These are phyloP conservation scores for Fusarium albidum DNA, from an alignment of 2,329 filamentous ascomycete genomes.

Conservation along the genomic window DNA sequence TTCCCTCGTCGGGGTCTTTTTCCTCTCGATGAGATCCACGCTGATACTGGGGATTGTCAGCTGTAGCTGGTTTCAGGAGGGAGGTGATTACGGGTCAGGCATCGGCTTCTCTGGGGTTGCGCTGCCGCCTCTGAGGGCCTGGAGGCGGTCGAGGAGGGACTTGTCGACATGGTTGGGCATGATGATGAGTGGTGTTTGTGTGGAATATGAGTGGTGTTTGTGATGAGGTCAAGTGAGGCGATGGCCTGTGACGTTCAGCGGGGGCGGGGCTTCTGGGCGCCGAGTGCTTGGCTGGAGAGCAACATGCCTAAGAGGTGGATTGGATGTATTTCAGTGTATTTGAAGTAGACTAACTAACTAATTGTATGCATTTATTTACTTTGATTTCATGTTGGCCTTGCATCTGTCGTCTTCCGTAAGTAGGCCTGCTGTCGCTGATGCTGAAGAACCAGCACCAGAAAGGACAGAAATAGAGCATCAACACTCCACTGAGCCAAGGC, in stretches of 20 bases:
- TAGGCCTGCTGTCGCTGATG: too few species aligned
- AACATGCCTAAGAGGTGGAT: neutral
- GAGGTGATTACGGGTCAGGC: conserved; percentile 50
- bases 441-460: too few species aligned
- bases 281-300: conserved; percentile 20
- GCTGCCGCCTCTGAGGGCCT: conserved; percentile 54
- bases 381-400: too few species aligned
- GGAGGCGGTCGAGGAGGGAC: conserved; percentile 61
- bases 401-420: too few species aligned
- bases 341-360: too few species aligned
- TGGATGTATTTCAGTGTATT: neutral
- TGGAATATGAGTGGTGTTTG: neutral
- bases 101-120: conserved; percentile 47
- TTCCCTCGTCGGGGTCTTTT: conserved; percentile 55
- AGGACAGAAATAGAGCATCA: too few species aligned
- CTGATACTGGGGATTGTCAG: conserved; percentile 35
- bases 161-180: conserved; percentile 53
- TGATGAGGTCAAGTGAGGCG: conserved; percentile 12
- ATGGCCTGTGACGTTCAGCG: conserved; percentile 18
- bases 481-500: too few species aligned
- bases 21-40: conserved; percentile 52
- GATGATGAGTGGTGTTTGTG: neutral
- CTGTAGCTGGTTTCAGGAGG: neutral
- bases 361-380: too few species aligned
- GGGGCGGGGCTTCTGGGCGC: conserved; percentile 25